Conservation (phyloP, 768 basidiomycete genomes). For the Leccinum imitatum region DNA sequence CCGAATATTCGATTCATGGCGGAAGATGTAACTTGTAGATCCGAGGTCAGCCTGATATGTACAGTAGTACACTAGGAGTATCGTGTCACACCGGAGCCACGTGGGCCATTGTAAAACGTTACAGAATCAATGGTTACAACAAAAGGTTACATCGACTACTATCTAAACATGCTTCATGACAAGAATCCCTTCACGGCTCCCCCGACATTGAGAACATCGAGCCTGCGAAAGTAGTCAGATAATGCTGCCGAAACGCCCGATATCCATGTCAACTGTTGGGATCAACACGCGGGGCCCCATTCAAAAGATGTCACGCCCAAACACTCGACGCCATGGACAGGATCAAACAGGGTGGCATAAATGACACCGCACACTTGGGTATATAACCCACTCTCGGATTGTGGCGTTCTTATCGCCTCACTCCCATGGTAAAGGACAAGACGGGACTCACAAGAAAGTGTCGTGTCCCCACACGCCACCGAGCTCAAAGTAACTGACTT, state of each 20-base stretch:
- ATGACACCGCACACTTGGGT: not conserved
- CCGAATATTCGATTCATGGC: slow-evolving; percentile 88
- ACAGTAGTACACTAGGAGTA: too few relatives aligned
- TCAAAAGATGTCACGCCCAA: not conserved
- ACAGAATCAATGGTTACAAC: too few relatives aligned
- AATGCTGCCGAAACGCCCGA: not conserved
- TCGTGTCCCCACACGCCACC: slow-evolving; percentile 99
- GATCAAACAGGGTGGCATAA: slow-evolving; percentile 7
- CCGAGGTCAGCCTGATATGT: not conserved
- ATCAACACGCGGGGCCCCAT: not conserved
- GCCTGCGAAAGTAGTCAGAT: slow-evolving; percentile 38
- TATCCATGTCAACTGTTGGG: not conserved
- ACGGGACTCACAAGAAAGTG: slow-evolving; percentile 77
- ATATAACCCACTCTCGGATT: slow-evolving; percentile 10
- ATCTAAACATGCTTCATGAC: slow-evolving; percentile 37
- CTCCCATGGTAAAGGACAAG: not conserved
- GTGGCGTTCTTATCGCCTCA: not conserved
- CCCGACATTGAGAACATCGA: slow-evolving; percentile 88
- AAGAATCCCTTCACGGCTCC: slow-evolving; percentile 91
- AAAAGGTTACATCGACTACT: too few relatives aligned
- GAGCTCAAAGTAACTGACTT: slow-evolving; percentile 94
- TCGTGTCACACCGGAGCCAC: not conserved
- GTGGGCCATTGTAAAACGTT: not conserved
- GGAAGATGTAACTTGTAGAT: not conserved
- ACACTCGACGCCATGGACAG: not conserved